Conservation (phyloP, 2,329 filamentous ascomycete species). For the Colletotrichum tofieldiae region DNA sequence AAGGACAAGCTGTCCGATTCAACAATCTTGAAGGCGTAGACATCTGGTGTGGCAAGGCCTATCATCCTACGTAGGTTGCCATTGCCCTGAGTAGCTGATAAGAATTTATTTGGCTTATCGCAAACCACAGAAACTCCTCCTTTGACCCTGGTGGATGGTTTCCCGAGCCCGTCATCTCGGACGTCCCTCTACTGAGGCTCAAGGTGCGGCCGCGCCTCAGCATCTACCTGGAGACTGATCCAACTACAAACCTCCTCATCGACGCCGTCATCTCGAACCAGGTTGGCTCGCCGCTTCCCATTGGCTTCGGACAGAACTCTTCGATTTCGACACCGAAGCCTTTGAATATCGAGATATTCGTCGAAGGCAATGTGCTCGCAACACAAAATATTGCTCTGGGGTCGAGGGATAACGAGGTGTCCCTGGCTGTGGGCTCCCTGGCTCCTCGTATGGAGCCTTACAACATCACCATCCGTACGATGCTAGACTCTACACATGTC, state of each 20-base stretch:
- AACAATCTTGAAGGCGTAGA: conserved; percentile 38
- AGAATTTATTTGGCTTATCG: background rate
- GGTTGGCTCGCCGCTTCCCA: conserved; percentile 55
- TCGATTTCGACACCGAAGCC: conserved; percentile 43
- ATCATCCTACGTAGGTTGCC: conserved; percentile 30
- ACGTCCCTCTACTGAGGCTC: conserved; percentile 57
- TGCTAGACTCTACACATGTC: conserved; percentile 10
- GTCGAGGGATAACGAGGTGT: conserved; percentile 53
- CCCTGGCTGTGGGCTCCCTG: conserved; percentile 56
- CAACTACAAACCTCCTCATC: conserved; percentile 60
- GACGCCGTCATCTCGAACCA: conserved; percentile 59
- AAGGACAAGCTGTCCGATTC: conserved; percentile 32
- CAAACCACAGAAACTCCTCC: conserved; percentile 51
- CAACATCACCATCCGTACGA: conserved; percentile 54
- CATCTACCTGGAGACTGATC: conserved; percentile 61
- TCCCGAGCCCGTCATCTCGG: conserved; percentile 52
- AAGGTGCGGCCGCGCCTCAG: conserved; percentile 63
- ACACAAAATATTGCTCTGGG: conserved; percentile 53
- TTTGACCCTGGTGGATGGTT: conserved; percentile 64
- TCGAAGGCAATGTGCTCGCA: conserved; percentile 52
- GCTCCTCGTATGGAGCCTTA: conserved; percentile 56
- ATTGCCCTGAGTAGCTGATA: background rate
- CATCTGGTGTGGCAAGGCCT: conserved; percentile 41
- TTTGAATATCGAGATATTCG: conserved; percentile 57
- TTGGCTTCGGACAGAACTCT: conserved; percentile 40